Base-by-base conservation (phyloP, 305 asterid genomes). In the Fraxinus dipetala region DNA sequence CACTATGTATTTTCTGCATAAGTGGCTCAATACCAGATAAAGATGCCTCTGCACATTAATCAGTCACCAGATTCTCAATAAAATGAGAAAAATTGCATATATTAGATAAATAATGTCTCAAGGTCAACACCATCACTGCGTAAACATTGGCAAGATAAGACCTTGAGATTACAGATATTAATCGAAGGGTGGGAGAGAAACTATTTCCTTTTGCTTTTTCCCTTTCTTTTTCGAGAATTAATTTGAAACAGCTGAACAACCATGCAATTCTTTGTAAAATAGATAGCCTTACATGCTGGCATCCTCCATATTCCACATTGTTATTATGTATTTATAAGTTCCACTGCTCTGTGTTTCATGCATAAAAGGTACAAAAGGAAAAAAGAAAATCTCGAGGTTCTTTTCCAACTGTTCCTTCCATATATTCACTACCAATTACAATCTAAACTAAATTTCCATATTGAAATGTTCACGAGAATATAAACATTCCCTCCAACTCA, bases 1-100 rank as follows among this genome's bases (percentile, higher is more conserved):
- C 99, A 88, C 90, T 87, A 63, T 93, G 98, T 91, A 94, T 91
- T 89, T 93, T 96, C 87, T 93, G 98, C 98, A 96, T 88, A 80
- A 96, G 97, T 85, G 97, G 99, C 92, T 94, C 99, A 7, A 94
- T 94, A 13, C 96, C 98, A 81, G 95, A 92, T 82, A 94, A 89
- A 84, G 97, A 94, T 63, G 98, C 90, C 89, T 93, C 97, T 94
- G 92, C 89, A 88, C 26, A 84, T 76, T 63, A 80, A 87, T 59
- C 78, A 83, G 81, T 59, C 69, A 61, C 70, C 84, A 76, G 79
- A 67, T 74, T 18, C 32, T 81, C 79, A 88, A 65, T 18, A 81
- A 20, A 51, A 81, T n/a, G 2, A 4, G 22, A 3, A 76, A 76
- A 22, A 36, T 61, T 77, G 75, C 83, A 75, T 40, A 69, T 3